phyloP scores from a whole-genome alignment of 148 eudicot genomes.

The Rhododendron mucronatum region DNA sequence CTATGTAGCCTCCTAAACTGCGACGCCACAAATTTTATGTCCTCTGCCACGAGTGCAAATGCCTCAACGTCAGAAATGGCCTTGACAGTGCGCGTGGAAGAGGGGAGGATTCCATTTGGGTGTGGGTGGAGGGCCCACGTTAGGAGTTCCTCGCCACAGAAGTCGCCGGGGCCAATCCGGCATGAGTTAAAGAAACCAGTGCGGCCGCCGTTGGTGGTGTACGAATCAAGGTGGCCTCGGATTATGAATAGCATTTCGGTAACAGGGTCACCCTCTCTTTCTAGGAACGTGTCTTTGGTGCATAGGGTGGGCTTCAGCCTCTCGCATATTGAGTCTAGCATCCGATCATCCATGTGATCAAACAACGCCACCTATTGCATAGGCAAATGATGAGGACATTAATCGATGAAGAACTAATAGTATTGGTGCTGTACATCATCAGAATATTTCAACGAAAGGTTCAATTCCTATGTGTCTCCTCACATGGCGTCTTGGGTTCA shows the following conservation, averaged over 20 bases:
- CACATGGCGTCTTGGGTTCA: not conserved
- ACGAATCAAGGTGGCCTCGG: slow-evolving; percentile 68
- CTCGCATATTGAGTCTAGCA: slow-evolving; percentile 82
- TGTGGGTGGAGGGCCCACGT: slow-evolving; percentile 77
- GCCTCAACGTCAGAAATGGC: slow-evolving; percentile 82
- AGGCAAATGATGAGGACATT: not conserved
- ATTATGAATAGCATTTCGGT: slow-evolving; percentile 81
- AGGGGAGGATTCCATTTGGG: slow-evolving; percentile 56
- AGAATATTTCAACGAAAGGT: not conserved
- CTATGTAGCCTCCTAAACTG: slow-evolving; percentile 73
- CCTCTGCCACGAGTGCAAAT: slow-evolving; percentile 64
- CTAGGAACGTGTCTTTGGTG: slow-evolving; percentile 59
- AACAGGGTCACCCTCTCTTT: slow-evolving; percentile 83
- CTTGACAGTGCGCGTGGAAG: slow-evolving; percentile 74
- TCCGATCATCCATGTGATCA: slow-evolving; percentile 76
- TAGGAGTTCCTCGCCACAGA: slow-evolving; percentile 81
- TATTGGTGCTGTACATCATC: not conserved
- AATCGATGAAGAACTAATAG: not conserved
- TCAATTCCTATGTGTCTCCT: not conserved
- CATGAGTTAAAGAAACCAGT: slow-evolving; percentile 78
- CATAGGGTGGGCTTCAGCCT: slow-evolving; percentile 63
- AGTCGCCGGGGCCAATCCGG: slow-evolving; percentile 60
- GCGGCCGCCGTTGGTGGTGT: slow-evolving; percentile 81
- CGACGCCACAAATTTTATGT: slow-evolving; percentile 74
- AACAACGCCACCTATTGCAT: slow-evolving; percentile 64